Conservation (phyloP, 768 basidiomycete species). For the Trichaptum fuscoviolaceum region DNA sequence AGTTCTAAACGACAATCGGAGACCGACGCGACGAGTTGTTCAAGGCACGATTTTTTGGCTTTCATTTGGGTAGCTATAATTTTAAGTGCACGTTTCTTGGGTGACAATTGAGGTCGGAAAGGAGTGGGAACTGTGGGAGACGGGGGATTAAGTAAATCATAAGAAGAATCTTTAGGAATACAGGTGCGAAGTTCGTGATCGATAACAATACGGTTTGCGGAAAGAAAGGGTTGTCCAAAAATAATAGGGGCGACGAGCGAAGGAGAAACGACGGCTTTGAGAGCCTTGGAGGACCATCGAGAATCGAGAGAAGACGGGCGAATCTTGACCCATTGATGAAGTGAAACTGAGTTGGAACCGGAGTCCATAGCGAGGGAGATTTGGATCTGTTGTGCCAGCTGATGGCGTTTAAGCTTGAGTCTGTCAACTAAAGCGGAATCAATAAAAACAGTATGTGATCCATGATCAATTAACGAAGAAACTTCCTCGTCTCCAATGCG, state of each 20-base stretch:
- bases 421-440: slow-evolving; percentile 16
- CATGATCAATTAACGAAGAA: slow-evolving; percentile 23
- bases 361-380: slow-evolving; percentile 8
- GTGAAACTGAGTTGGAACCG: neutral
- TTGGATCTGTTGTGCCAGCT: slow-evolving; percentile 7
- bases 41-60: neutral
- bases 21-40: neutral
- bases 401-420: slow-evolving; percentile 5
- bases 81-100: neutral
- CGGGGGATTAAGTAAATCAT: slow-evolving; percentile 12
- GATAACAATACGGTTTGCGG: slow-evolving; percentile 28
- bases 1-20: neutral
- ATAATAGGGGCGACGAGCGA: slow-evolving; percentile 24
- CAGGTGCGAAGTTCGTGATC: slow-evolving; percentile 17
- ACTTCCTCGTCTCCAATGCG: slow-evolving; percentile 11
- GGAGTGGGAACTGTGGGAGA: neutral
- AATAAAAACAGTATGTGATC: slow-evolving; percentile 29
- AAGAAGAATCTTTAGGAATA: slow-evolving; percentile 8
- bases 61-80: neutral
- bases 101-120: neutral
- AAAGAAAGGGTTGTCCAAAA: slow-evolving; percentile 30
- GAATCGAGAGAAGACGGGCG: slow-evolving; percentile 10
- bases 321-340: slow-evolving; percentile 16
- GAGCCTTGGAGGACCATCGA: slow-evolving; percentile 4
- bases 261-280: slow-evolving; percentile 21